Evolutionary conservation across 2,329 filamentous ascomycete species (phyloP).

Genomic region (Lachnellula cervina): DNA sequence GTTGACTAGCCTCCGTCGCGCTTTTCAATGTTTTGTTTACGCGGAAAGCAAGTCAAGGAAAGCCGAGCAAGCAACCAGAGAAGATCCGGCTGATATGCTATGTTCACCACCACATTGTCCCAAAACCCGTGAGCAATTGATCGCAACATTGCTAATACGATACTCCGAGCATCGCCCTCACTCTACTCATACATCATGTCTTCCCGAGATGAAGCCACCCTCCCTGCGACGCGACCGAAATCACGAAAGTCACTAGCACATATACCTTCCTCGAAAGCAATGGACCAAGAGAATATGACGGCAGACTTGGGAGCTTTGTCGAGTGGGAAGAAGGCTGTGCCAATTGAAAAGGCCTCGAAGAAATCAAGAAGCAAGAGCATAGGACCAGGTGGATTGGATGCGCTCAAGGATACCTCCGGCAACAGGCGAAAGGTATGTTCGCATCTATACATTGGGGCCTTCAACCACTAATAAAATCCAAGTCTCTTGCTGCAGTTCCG

Average conservation of each 20-base stretch:
- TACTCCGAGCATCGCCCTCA: slow-evolving; percentile 12
- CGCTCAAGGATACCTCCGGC: slow-evolving; percentile 67
- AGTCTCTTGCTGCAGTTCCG: slow-evolving; percentile 28
- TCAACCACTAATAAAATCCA: slow-evolving; percentile 12
- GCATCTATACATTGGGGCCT: slow-evolving; percentile 31
- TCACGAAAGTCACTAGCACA: slow-evolving; percentile 70
- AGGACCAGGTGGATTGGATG: slow-evolving; percentile 84
- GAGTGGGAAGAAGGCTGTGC: slow-evolving; percentile 21
- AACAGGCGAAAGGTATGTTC: slow-evolving; percentile 70
- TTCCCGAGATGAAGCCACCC: slow-evolving; percentile 41
- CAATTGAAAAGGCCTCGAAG: slow-evolving; percentile 34
- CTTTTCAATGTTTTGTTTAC: slow-evolving; percentile 23
- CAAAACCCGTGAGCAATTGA: slow-evolving; percentile 4
- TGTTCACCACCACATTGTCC: slow-evolving; percentile 6
- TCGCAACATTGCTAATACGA: neutral
- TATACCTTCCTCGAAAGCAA: slow-evolving; percentile 46
- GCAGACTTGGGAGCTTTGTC: slow-evolving; percentile 52
- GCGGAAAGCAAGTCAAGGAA: neutral
- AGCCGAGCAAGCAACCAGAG: slow-evolving; percentile 14
- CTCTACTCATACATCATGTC: slow-evolving; percentile 33
- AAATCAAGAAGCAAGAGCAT: slow-evolving; percentile 94
- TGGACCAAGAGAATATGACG: slow-evolving; percentile 76
- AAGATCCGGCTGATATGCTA: neutral
- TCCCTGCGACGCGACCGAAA: slow-evolving; percentile 47
- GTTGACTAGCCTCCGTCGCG: slow-evolving; percentile 13